phyloP scores from a whole-genome alignment of 1,139 yeast species.

The Protomyces lactucae-debilis region DNA sequence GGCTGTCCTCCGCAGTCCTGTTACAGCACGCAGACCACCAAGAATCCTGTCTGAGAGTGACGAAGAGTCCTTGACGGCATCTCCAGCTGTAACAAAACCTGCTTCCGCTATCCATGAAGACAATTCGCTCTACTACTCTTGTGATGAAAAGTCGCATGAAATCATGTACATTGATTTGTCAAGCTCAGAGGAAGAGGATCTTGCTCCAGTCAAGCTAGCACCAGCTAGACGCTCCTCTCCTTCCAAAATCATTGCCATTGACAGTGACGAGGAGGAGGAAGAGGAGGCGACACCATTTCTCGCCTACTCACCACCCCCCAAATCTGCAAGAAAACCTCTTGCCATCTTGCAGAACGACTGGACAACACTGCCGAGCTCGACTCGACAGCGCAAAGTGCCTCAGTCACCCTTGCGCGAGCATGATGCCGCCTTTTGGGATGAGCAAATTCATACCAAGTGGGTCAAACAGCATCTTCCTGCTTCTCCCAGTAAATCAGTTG shows the following conservation, averaged over 20 bases:
- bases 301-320: constrained; percentile 5
- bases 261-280: background rate
- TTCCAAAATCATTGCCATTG: background rate
- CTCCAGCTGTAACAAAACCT: background rate
- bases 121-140: background rate
- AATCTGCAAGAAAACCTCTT: background rate
- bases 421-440: constrained; percentile 12
- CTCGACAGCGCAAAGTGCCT: background rate
- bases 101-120: background rate
- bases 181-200: background rate
- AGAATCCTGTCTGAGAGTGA: background rate
- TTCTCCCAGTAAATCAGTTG: background rate
- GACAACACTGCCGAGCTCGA: background rate
- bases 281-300: background rate
- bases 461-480: background rate
- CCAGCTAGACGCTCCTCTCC: background rate
- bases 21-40: background rate
- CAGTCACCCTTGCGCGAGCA: constrained; percentile 9
- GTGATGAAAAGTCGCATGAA: background rate
- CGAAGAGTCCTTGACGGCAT: background rate
- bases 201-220: background rate
- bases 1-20: background rate
- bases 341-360: background rate
- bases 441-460: background rate
- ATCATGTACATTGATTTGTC: background rate